Evolutionary conservation across 768 basidiomycete genomes (phyloP), one percentile per base, ranked within the genome.

Genomic region (Calvatia gigantea): DNA sequence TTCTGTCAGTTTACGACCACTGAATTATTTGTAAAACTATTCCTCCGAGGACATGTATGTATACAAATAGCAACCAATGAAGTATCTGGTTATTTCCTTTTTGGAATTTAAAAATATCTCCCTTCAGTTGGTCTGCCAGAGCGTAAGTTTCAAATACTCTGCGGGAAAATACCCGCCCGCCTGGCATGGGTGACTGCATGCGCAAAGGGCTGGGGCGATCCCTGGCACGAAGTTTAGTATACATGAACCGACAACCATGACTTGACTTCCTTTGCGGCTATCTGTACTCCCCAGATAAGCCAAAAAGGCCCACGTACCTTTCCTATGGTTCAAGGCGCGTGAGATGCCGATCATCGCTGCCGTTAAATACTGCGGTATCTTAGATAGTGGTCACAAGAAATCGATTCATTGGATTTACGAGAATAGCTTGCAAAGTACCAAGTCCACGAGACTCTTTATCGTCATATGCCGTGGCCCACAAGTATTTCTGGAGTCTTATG

Each of bases 21-120:
- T 53, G 51, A 53, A 14, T 53, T 53, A 53, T 53, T 53, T 43
- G 19, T 33, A 53, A 21, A n/a, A 33, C 12, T 53, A 53, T 53
- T 53, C 15, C 12, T 25, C 29, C 31, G 17, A 21, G 32, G n/a
- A 27, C 35, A n/a, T 19, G n/a, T 23, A 19, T 43, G 41, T 0
- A 42, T 53, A 49, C 11, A 17, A 35, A 4, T 44, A 53, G 41
- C 29, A 4, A 6, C 14, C n/a, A n/a, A 19, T 42, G 41, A 21
- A 21, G 19, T 11, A 42, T 42, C 21, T 42, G 41, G 19, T 42
- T 42, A 42, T 42, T 21, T 21, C 25, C 25, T 42, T 9, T 5
- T 8, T 21, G 17, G 11, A 11, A 11, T 4, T 42, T n/a, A n/a
- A n/a, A n/a, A n/a, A n/a, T n/a, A n/a, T n/a, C n/a, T n/a, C n/a